Evolutionary conservation across 73 alveolate genomes (phyloP).

Genomic region (Tetrahymena thermophila): DNA sequence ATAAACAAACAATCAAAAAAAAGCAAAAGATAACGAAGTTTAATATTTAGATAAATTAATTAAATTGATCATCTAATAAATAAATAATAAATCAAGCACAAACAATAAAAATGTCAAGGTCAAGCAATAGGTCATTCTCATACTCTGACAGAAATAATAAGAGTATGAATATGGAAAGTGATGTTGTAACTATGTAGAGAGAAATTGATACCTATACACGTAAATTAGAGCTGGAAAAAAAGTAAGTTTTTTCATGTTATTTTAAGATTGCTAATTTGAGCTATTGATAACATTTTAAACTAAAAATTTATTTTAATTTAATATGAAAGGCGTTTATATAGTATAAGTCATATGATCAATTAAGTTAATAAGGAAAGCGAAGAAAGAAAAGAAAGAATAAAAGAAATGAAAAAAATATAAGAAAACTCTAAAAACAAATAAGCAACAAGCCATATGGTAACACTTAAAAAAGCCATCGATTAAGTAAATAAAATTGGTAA

Average conservation of each 20-base stretch:
- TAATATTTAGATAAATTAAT: background rate
- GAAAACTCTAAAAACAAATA: conserved; percentile 7
- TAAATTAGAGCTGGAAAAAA: conserved; percentile 35
- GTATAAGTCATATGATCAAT: conserved; percentile 11
- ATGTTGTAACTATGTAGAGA: conserved; percentile 18
- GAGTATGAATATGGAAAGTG: background rate
- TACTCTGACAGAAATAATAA: background rate
- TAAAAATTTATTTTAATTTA: conserved; percentile 2
- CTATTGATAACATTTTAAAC: background rate
- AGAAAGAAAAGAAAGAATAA: background rate
- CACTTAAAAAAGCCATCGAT: conserved; percentile 2
- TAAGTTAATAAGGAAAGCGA: background rate
- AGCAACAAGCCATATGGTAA: background rate
- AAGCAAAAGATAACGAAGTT: background rate
- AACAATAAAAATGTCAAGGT: background rate
- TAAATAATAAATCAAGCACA: background rate
- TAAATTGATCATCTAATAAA: background rate
- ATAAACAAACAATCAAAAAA: background rate
- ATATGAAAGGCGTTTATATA: background rate
- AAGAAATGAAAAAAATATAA: conserved; percentile 6
- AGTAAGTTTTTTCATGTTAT: background rate
- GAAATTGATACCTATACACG: conserved; percentile 30
- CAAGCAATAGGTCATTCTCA: background rate
- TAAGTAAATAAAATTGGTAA: background rate
- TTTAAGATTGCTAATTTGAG: background rate